phyloP scores from a whole-genome alignment of 2,329 filamentous ascomycete species.

The Sclerotinia borealis region DNA sequence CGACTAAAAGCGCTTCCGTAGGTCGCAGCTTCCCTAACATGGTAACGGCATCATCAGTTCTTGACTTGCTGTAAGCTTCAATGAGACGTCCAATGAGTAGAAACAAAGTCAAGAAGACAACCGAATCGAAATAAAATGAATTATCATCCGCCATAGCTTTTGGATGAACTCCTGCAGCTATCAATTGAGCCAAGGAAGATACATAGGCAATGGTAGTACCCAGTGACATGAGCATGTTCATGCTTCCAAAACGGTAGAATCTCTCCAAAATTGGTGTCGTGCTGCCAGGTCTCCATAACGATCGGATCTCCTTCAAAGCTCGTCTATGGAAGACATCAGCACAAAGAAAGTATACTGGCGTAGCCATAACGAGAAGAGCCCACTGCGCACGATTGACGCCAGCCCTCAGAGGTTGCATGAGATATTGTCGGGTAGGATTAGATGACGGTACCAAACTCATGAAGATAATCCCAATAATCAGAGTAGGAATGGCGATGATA shows the following conservation, averaged over 20 bases:
- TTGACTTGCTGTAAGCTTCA: slow-evolving; percentile 88
- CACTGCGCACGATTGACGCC: slow-evolving; percentile 74
- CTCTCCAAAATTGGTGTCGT: slow-evolving; percentile 65
- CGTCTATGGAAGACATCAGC: slow-evolving; percentile 79
- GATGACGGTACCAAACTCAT: slow-evolving; percentile 70
- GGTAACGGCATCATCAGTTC: slow-evolving; percentile 79
- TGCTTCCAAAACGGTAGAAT: slow-evolving; percentile 91
- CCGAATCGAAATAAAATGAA: slow-evolving; percentile 80
- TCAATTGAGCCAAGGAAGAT: slow-evolving; percentile 72
- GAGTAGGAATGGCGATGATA: slow-evolving; percentile 69
- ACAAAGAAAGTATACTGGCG: slow-evolving; percentile 79
- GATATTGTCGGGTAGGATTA: slow-evolving; percentile 53
- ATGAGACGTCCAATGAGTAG: slow-evolving; percentile 68
- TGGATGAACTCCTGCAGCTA: slow-evolving; percentile 49
- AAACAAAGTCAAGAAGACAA: slow-evolving; percentile 87
- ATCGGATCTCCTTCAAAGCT: slow-evolving; percentile 70
- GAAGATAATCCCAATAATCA: slow-evolving; percentile 82
- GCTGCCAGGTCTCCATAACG: slow-evolving; percentile 72
- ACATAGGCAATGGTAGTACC: slow-evolving; percentile 85
- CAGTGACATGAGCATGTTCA: slow-evolving; percentile 89
- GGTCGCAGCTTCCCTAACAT: slow-evolving; percentile 73
- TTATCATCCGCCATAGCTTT: slow-evolving; percentile 38
- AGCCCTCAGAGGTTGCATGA: slow-evolving; percentile 67
- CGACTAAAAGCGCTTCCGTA: slow-evolving; percentile 66
- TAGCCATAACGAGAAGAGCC: slow-evolving; percentile 73